Conservation (phyloP, 108 stramenopile genomes). For the Nannochloropsis salina region DNA sequence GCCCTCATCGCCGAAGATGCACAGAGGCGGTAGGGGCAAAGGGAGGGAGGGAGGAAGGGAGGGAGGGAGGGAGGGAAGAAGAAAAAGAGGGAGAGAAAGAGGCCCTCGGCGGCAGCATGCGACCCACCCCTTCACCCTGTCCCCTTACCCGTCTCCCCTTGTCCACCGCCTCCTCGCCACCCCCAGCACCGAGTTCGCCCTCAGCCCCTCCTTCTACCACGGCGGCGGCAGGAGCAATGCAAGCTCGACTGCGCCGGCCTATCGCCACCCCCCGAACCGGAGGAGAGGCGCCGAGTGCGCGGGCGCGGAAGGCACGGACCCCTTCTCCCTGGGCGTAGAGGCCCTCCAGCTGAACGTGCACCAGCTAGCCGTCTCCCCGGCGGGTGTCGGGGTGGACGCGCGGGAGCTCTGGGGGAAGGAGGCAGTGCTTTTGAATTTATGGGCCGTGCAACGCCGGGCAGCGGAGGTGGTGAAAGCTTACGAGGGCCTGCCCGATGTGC, state of each 20-base stretch:
- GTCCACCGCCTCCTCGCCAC: too few relatives aligned
- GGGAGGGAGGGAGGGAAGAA: neutral
- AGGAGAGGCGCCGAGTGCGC: too few relatives aligned
- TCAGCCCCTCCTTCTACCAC: neutral
- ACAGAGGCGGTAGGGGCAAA: neutral
- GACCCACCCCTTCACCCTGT: too few relatives aligned
- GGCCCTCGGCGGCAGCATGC: neutral
- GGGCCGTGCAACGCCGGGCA: constrained; percentile 9
- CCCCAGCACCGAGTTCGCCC: neutral
- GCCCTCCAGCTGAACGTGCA: neutral
- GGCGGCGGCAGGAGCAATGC: neutral
- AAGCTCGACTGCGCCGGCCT: too few relatives aligned
- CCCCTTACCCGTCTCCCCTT: too few relatives aligned
- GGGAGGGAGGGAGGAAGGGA: neutral
- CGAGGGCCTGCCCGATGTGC: neutral
- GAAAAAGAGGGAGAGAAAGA: neutral
- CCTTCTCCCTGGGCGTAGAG: neutral
- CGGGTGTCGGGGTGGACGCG: neutral
- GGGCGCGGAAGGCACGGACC: neutral
- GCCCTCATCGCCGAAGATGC: neutral
- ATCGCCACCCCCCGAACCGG: too few relatives aligned
- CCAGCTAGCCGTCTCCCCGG: neutral
- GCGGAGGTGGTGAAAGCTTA: neutral
- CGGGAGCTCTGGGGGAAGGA: neutral
- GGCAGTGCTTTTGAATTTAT: neutral